A percentile compares a stretch with the other conserved stretches of the same genome.
Evolutionary conservation across 1,139 yeast genomes (phyloP).

Genomic region (Zygotorulaspora mrakii): DNA sequence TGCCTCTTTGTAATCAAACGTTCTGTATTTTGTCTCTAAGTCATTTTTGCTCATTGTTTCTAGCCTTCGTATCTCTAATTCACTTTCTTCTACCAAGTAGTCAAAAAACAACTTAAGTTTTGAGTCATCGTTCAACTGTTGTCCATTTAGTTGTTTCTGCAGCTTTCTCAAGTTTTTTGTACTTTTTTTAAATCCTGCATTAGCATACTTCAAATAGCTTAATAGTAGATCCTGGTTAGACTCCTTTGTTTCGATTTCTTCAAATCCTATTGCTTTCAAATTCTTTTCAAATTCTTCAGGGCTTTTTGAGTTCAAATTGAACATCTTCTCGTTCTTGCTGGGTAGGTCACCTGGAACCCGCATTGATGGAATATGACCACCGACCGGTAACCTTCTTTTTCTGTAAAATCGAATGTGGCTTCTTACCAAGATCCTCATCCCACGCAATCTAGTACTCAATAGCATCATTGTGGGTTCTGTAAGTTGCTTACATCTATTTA

Average conservation of each 20-base stretch:
- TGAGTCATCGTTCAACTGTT: conserved; percentile 6
- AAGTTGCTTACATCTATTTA: not conserved
- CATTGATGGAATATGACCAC: conserved; percentile 15
- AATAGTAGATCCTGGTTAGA: conserved; percentile 20
- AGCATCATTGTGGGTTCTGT: no score
- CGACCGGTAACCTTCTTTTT: conserved; percentile 8
- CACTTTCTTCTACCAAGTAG: conserved; percentile 26
- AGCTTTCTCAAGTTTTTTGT: conserved; percentile 19
- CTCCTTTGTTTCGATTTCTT: conserved; percentile 14
- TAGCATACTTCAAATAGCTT: conserved; percentile 23
- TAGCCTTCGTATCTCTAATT: conserved; percentile 25
- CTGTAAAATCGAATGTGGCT: conserved; percentile 15
- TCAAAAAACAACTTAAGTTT: conserved; percentile 21
- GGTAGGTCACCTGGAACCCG: conserved; percentile 6
- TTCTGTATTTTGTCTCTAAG: conserved; percentile 2
- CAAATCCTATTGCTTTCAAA: conserved; percentile 17
- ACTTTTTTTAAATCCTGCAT: conserved; percentile 26
- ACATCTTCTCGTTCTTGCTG: conserved; percentile 7
- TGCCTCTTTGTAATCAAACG: conserved; percentile 1
- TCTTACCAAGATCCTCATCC: conserved; percentile 4
- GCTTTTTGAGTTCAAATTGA: conserved; percentile 5
- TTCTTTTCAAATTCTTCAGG: conserved; percentile 8
- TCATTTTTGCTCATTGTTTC: conserved; percentile 18
- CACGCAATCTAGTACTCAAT: not conserved
- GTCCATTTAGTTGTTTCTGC: conserved; percentile 11